These are phyloP conservation scores for Penicillium thymicola DNA, from an alignment of 2,329 filamentous ascomycete species.

Conservation along the genomic window DNA sequence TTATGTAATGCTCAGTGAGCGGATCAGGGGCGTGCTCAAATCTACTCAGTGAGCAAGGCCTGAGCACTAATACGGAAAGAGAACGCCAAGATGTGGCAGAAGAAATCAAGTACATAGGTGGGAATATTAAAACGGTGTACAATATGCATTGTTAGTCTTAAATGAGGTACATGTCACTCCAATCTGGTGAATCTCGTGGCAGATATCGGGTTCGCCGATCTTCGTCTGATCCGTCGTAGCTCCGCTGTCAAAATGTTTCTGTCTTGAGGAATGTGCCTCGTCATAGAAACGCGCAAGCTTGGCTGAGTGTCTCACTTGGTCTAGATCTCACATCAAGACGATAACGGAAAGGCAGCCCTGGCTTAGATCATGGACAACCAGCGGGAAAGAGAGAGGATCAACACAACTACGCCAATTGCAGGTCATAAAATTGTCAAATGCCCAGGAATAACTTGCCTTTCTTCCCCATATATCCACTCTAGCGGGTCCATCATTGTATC, in stretches of 20 bases:
- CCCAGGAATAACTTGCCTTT: neutral
- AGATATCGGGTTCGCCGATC: slow-evolving; percentile 13
- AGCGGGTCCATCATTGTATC: slow-evolving; percentile 2
- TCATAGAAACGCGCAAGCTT: slow-evolving; percentile 10
- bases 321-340: neutral
- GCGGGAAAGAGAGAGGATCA: slow-evolving; percentile 12
- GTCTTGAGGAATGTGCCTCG: slow-evolving; percentile 16
- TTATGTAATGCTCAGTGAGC: too few relatives aligned
- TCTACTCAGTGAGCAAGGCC: too few relatives aligned
- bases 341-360: slow-evolving; percentile 1
- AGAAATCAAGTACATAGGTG: too few relatives aligned
- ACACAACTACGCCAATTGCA: neutral
- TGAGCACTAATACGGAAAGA: too few relatives aligned
- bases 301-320: neutral
- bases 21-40: too few relatives aligned
- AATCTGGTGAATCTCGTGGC: slow-evolving; percentile 3
- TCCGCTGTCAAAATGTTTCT: slow-evolving; percentile 13
- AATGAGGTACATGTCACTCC: neutral
- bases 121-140: neutral
- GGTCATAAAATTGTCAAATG: neutral
- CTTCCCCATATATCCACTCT: neutral
- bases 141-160: neutral
- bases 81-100: too few relatives aligned
- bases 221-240: slow-evolving; percentile 16
- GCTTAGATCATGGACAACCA: neutral